Base-by-base conservation (phyloP, 1,139 yeast genomes). In the Taiozyma sp. region DNA sequence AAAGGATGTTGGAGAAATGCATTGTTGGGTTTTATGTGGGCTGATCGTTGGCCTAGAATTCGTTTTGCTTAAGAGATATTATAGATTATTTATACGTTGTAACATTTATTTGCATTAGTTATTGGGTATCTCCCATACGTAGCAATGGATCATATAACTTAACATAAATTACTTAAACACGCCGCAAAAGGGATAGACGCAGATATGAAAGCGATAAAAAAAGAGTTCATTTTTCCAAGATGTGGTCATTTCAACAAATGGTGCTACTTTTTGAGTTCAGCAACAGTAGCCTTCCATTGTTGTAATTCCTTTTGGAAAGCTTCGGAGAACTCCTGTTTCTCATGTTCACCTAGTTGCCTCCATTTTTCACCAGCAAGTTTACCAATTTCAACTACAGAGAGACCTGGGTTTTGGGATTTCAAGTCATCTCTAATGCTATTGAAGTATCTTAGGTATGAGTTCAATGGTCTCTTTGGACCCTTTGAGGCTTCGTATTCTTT, bases 1-100 rank as follows among this genome's bases (percentile, higher is more conserved):
- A 91, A 59, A 71, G 89, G 56, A 81, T 93, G 79, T 69, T 93
- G 52, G 89, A 81, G 59, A 81, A 79, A 50, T 90, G 97, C 62
- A 69, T 83, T 54, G 77, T 93, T 4, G 99, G 99, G 2, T 64
- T 83, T 39, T 72, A 68, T 49, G 52, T 64, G 24, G 58, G 59
- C 1, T 53, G 26, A 21, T 40, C n/a, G n/a, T n/a, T 30, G 34
- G 6, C 11, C 6, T 30, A 13, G 19, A 19, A 9, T 37, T 6
- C 6, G 11, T n/a, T n/a, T 13, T 13, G 28, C 2, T 40, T 5
- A 22, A 24, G 29, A 40, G 30, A 37, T n/a, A 19, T 37, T 37
- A 32, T 32, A 32, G 35, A n/a, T 19, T 32, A 32, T 32, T 32
- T n/a, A 6, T 32, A 32, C 35, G 8, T 30, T 10, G 11, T 30